A percentile compares a stretch with the other conserved stretches of the same genome.
Evolutionary conservation across 2,329 filamentous ascomycete species (phyloP).

Genomic region (Eurotiales sp.): DNA sequence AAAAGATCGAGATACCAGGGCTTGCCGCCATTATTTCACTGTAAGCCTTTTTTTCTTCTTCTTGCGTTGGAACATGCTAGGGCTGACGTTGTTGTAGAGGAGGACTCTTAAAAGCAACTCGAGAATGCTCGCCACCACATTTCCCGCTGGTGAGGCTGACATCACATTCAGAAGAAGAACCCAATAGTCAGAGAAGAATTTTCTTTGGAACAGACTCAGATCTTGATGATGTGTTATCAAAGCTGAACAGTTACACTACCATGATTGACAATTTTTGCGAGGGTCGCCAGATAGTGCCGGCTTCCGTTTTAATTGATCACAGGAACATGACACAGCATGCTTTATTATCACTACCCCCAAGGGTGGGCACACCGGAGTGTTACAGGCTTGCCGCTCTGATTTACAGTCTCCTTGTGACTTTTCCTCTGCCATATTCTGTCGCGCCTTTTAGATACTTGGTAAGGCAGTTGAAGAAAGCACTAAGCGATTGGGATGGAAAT

Average conservation of each 20-base stretch:
- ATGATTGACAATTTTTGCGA: slow-evolving; percentile 5
- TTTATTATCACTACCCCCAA: slow-evolving; percentile 4
- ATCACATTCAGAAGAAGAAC: background rate
- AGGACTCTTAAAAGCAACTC: background rate
- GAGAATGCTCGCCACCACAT: background rate
- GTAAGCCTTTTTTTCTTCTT: too few species aligned
- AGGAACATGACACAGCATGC: slow-evolving; percentile 7
- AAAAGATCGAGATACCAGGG: background rate
- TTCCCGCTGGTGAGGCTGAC: background rate
- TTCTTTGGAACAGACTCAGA: background rate
- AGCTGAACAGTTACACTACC: background rate
- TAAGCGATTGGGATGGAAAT: background rate
- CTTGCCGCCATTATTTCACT: slow-evolving; percentile 2
- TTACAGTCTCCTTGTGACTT: slow-evolving; percentile 3
- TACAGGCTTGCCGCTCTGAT: slow-evolving; percentile 1
- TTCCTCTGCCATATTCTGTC: slow-evolving; percentile 7
- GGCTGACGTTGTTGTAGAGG: background rate
- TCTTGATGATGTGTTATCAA: background rate
- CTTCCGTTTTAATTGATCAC: slow-evolving; percentile 4
- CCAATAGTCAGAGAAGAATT: background rate
- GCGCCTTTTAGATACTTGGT: slow-evolving; percentile 4
- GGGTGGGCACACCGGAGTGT: background rate
- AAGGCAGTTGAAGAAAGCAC: background rate
- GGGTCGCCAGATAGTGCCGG: background rate
- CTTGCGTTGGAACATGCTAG: too few species aligned